Evolutionary conservation across 2,329 filamentous ascomycete genomes (phyloP).

Genomic region (Immersiporthe knoxdaviesiana): DNA sequence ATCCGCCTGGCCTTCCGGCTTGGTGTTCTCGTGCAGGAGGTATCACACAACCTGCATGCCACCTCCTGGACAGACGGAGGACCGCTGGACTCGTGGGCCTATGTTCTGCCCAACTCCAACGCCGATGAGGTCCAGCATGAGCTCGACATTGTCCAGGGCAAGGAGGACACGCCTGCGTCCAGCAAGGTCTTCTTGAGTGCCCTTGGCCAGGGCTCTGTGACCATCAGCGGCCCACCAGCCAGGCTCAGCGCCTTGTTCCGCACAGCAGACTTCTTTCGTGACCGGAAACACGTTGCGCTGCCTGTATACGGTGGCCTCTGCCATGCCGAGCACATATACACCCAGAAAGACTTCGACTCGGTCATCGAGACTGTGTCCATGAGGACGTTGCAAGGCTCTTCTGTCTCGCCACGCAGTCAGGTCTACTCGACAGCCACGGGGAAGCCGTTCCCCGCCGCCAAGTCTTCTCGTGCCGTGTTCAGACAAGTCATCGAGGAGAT

Average conservation of each 20-base stretch:
- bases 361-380: background rate
- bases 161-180: slow-evolving; percentile 35
- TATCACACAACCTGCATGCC: slow-evolving; percentile 48
- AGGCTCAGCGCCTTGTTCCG: slow-evolving; percentile 38
- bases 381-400: background rate
- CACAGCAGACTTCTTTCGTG: slow-evolving; percentile 37
- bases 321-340: slow-evolving; percentile 15
- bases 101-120: slow-evolving; percentile 42
- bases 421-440: slow-evolving; percentile 41
- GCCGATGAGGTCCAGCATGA: slow-evolving; percentile 41
- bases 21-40: slow-evolving; percentile 46
- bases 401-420: slow-evolving; percentile 33
- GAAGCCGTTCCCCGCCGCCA: slow-evolving; percentile 35
- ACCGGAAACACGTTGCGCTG: slow-evolving; percentile 38
- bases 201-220: slow-evolving; percentile 38
- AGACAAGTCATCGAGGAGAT: slow-evolving; percentile 37
- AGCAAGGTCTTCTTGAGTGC: slow-evolving; percentile 48
- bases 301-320: slow-evolving; percentile 31
- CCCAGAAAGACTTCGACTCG: background rate
- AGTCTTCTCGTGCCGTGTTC: slow-evolving; percentile 34
- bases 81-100: slow-evolving; percentile 45
- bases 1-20: slow-evolving; percentile 50
- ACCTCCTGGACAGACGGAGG: slow-evolving; percentile 29
- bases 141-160: slow-evolving; percentile 41
- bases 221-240: slow-evolving; percentile 44